Percentiles rank a stretch among this genome's conserved stretches.
Evolutionary conservation across 768 basidiomycete genomes (phyloP).

Genomic region (Amanita subjunquillea): DNA sequence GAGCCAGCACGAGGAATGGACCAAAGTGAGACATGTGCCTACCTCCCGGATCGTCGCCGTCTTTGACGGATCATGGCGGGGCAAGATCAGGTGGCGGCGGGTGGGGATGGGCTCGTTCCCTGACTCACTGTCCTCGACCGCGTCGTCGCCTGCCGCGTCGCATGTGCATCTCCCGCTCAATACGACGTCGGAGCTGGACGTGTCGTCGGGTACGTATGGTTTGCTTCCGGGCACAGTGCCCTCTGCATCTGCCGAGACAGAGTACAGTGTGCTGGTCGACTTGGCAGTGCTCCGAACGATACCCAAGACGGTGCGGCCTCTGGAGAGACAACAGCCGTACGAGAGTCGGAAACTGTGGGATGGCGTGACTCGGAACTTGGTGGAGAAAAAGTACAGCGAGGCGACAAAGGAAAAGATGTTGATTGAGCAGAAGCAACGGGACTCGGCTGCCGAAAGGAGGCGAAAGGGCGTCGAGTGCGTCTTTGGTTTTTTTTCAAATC

Average conservation of each 20-base stretch:
- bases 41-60: conserved; percentile 63
- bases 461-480: conserved; percentile 70
- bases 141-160: conserved; percentile 36
- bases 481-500: background rate
- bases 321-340: conserved; percentile 64
- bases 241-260: conserved; percentile 24
- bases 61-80: conserved; percentile 86
- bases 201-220: conserved; percentile 10
- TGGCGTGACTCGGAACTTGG: conserved; percentile 60
- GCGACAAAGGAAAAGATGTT: conserved; percentile 86
- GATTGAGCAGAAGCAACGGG: conserved; percentile 92
- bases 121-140: conserved; percentile 20
- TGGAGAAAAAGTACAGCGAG: conserved; percentile 81
- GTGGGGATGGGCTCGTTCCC: conserved; percentile 37
- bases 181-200: conserved; percentile 34
- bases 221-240: background rate
- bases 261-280: conserved; percentile 67
- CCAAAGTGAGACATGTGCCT: conserved; percentile 86
- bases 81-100: conserved; percentile 70
- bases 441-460: conserved; percentile 81
- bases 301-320: conserved; percentile 78
- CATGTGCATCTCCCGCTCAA: conserved; percentile 30
- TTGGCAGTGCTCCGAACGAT: conserved; percentile 57
- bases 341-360: conserved; percentile 91
- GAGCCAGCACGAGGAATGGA: conserved; percentile 60